Conservation (phyloP, 1,284 basidiomycete species). For the Ustilago crameri region DNA sequence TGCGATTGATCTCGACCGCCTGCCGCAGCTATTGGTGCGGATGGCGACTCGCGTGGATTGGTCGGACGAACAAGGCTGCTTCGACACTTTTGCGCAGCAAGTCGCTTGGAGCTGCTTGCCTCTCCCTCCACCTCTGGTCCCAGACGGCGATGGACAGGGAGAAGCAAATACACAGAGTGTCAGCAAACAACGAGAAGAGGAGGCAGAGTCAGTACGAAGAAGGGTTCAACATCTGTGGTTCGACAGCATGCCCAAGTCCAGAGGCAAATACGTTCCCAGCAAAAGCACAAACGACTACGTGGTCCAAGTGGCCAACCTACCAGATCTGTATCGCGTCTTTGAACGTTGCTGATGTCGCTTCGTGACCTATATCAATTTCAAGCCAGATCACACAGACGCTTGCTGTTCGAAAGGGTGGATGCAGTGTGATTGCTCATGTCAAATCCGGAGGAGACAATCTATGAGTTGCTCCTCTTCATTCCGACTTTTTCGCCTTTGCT, state of each 20-base stretch:
- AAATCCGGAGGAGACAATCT: too few species aligned
- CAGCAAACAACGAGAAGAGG: slow-evolving; percentile 4
- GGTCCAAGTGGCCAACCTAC: slow-evolving; percentile 59
- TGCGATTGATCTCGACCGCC: slow-evolving; percentile 78
- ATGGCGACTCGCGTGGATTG: slow-evolving; percentile 79
- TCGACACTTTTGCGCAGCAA: slow-evolving; percentile 84
- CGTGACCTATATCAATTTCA: too few species aligned
- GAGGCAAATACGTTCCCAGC: slow-evolving; percentile 34
- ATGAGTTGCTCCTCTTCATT: too few species aligned
- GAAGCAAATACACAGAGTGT: not conserved
- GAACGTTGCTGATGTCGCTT: slow-evolving; percentile 55
- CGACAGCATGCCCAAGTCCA: slow-evolving; percentile 47
- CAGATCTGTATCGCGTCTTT: slow-evolving; percentile 67
- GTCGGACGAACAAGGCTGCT: slow-evolving; percentile 85
- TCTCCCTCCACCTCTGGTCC: slow-evolving; percentile 69
- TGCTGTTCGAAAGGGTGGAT: too few species aligned
- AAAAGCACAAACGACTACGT: slow-evolving; percentile 36
- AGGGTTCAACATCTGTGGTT: slow-evolving; percentile 57
- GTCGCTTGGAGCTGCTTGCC: slow-evolving; percentile 71
- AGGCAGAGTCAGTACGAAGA: slow-evolving; percentile 16
- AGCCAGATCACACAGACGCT: too few species aligned
- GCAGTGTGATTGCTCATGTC: too few species aligned
- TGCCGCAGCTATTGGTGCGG: slow-evolving; percentile 59
- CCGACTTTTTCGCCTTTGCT: not conserved
- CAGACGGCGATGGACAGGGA: not conserved